Evolutionary conservation across 2,329 filamentous ascomycete genomes (phyloP).

Genomic region (Amauroascus niger): DNA sequence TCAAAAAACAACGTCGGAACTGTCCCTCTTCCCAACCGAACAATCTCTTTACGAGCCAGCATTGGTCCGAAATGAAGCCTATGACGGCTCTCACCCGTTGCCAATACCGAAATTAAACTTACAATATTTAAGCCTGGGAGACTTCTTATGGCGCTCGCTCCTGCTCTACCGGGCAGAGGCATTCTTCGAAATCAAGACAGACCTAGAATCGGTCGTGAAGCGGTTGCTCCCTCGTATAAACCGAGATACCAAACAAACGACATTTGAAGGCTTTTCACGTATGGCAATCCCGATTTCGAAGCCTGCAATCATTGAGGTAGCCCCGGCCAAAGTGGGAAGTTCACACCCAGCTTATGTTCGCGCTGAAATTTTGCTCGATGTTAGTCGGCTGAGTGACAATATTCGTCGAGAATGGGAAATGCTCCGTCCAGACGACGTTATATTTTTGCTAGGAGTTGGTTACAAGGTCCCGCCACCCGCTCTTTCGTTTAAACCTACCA

Average conservation of each 20-base stretch:
- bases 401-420: constrained; percentile 83
- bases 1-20: constrained; percentile 62
- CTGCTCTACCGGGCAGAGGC: constrained; percentile 80
- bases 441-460: constrained; percentile 75
- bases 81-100: constrained; percentile 76
- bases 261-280: constrained; percentile 74
- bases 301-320: constrained; percentile 76
- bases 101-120: constrained; percentile 90
- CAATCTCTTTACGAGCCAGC: constrained; percentile 64
- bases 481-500: constrained; percentile 15
- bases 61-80: constrained; percentile 70
- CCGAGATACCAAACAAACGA: constrained; percentile 53
- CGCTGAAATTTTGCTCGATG: constrained; percentile 76
- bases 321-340: constrained; percentile 72
- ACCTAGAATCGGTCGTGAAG: constrained; percentile 73
- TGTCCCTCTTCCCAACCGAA: constrained; percentile 78
- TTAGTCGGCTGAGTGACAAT: constrained; percentile 65
- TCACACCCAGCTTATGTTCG: constrained; percentile 73
- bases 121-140: constrained; percentile 87
- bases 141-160: constrained; percentile 94
- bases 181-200: constrained; percentile 86
- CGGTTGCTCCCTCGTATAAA: constrained; percentile 62
- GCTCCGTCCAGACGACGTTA: constrained; percentile 73
- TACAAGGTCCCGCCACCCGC: constrained; percentile 39
- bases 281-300: constrained; percentile 86